Percentiles rank a stretch among this genome's conserved stretches.
These are phyloP conservation scores for Carex littledalei DNA, from an alignment of 176 grass and related monocot genomes.

Conservation along the genomic window DNA sequence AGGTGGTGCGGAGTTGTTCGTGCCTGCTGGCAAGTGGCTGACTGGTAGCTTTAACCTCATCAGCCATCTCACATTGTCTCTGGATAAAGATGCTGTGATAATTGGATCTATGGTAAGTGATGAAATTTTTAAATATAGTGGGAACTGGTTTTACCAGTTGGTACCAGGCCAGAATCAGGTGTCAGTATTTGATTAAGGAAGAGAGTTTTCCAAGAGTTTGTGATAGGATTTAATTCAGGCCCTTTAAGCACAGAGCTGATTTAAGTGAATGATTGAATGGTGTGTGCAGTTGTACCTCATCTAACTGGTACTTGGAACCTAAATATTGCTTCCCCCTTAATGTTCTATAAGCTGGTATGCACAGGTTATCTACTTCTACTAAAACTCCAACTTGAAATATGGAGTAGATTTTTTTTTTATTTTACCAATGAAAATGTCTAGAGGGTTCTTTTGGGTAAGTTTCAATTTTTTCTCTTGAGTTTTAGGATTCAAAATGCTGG, in stretches of 20 bases:
- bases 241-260: neutral
- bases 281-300: neutral
- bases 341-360: neutral
- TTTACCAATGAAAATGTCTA: neutral
- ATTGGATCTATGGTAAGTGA: slow-evolving; percentile 73
- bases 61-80: slow-evolving; percentile 84
- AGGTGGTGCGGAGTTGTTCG: slow-evolving; percentile 69
- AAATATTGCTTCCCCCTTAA: neutral
- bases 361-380: neutral
- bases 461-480: neutral
- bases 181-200: neutral
- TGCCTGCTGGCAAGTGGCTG: slow-evolving; percentile 91
- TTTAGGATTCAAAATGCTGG: slow-evolving; percentile 68
- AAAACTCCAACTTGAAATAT: neutral
- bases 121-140: neutral
- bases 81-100: slow-evolving; percentile 83
- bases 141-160: neutral
- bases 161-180: neutral
- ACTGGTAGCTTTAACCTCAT: slow-evolving; percentile 94
- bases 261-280: neutral
- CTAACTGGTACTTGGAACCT: neutral
- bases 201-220: no score
- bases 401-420: neutral
- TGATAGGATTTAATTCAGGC: neutral
- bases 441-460: neutral